phyloP scores from a whole-genome alignment of 176 grass and related monocot species.

The Otatea glauca region DNA sequence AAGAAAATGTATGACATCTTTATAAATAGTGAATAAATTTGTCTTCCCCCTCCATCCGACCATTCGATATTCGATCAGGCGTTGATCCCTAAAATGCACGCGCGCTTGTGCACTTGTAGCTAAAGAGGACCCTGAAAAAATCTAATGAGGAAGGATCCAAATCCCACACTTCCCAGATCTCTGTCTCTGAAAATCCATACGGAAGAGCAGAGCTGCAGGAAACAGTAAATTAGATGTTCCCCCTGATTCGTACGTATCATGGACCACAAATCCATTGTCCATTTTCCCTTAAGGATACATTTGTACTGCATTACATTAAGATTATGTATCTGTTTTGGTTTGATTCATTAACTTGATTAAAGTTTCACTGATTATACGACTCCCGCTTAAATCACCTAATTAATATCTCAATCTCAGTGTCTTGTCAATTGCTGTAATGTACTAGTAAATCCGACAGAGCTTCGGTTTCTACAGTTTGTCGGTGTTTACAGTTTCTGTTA shows the following conservation, averaged over 20 bases:
- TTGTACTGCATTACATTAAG: background rate
- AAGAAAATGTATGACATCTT: no score
- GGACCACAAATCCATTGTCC: constrained; percentile 3
- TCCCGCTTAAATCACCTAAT: background rate
- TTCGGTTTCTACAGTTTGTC: background rate
- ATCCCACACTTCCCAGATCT: constrained; percentile 3
- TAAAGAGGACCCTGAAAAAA: background rate
- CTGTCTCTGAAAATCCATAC: background rate
- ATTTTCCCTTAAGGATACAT: background rate
- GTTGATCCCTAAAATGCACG: no score
- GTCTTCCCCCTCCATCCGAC: no score
- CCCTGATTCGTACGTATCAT: background rate
- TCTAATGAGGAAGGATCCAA: background rate
- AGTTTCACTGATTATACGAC: background rate
- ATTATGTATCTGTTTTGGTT: background rate
- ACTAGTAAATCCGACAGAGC: background rate
- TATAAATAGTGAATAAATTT: no score
- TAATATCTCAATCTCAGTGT: background rate
- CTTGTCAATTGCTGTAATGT: background rate
- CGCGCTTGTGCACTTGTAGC: no score
- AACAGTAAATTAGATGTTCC: background rate
- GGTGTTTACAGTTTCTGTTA: background rate
- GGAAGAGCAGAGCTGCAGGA: background rate
- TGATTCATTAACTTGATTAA: background rate
- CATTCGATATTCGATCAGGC: no score